A percentile compares a stretch with the other conserved stretches of the same genome.
phyloP scores from a whole-genome alignment of 768 basidiomycete genomes.

The Russula dissimulans region DNA sequence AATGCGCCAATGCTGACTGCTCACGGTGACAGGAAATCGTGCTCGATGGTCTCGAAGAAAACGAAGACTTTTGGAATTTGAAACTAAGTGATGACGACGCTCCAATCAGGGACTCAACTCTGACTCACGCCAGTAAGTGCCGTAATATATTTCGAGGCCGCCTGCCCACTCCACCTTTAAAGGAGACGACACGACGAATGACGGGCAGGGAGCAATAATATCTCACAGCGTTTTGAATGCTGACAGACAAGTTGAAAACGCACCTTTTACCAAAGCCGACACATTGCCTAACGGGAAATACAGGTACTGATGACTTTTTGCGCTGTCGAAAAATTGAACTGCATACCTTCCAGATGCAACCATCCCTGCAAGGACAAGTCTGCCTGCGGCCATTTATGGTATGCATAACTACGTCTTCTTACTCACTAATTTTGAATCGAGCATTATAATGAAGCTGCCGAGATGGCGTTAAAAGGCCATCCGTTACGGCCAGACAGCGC shows the following conservation, averaged over 20 bases:
- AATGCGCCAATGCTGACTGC: neutral
- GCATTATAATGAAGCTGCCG: constrained; percentile 45
- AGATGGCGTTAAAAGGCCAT: constrained; percentile 54
- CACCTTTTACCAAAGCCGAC: constrained; percentile 22
- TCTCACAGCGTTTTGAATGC: neutral
- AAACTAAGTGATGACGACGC: constrained; percentile 30
- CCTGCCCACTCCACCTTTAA: neutral
- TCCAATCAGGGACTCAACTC: constrained; percentile 27
- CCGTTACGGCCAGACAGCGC: constrained; percentile 30
- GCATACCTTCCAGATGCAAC: constrained; percentile 48
- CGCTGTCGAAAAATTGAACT: neutral
- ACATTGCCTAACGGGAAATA: constrained; percentile 56
- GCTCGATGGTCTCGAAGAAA: constrained; percentile 55
- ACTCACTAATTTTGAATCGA: neutral
- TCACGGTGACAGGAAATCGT: constrained; percentile 48
- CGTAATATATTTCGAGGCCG: neutral
- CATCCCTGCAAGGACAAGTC: constrained; percentile 74
- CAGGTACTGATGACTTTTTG: constrained; percentile 25
- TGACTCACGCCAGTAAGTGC: constrained; percentile 22
- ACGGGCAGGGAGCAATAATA: neutral
- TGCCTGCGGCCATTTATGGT: constrained; percentile 74
- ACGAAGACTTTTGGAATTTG: constrained; percentile 57
- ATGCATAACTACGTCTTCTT: neutral
- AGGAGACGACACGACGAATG: neutral
- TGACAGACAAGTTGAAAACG: neutral